Conservation (phyloP, 2,329 filamentous ascomycete genomes). For the Epichloe glyceriae region DNA sequence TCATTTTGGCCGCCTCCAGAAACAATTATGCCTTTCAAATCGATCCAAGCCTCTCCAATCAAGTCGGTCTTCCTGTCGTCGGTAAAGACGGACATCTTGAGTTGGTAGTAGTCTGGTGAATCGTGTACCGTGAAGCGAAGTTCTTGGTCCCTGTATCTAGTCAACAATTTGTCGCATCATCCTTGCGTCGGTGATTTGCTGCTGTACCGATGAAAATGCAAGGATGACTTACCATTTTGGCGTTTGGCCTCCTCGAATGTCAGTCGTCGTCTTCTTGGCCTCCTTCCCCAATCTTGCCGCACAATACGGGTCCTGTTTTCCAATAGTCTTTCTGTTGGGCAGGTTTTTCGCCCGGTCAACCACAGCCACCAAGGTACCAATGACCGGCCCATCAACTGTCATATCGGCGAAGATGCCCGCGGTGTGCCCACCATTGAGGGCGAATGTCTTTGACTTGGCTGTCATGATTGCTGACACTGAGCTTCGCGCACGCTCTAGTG, state of each 20-base stretch:
- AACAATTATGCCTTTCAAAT: slow-evolving; percentile 67
- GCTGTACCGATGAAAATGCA: background rate
- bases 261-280: slow-evolving; percentile 91
- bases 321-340: slow-evolving; percentile 92
- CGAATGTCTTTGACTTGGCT: slow-evolving; percentile 38
- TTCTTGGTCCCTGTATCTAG: slow-evolving; percentile 72
- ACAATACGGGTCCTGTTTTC: slow-evolving; percentile 97
- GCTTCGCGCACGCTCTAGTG: background rate
- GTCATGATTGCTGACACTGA: slow-evolving; percentile 27
- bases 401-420: slow-evolving; percentile 92
- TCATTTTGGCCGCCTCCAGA: slow-evolving; percentile 87
- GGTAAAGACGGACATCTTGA: slow-evolving; percentile 94
- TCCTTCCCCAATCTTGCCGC: slow-evolving; percentile 89
- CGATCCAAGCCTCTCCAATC: slow-evolving; percentile 88
- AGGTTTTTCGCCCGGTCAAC: slow-evolving; percentile 94
- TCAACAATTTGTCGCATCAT: slow-evolving; percentile 5
- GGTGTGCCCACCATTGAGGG: slow-evolving; percentile 58
- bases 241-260: slow-evolving; percentile 88
- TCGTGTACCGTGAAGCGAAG: slow-evolving; percentile 93
- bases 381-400: slow-evolving; percentile 81
- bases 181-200: background rate
- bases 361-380: slow-evolving; percentile 84
- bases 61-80: slow-evolving; percentile 97
- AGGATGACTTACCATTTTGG: slow-evolving; percentile 62
- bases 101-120: slow-evolving; percentile 86